phyloP scores from a whole-genome alignment of 257 asterid species.

The Solanum piurae region DNA sequence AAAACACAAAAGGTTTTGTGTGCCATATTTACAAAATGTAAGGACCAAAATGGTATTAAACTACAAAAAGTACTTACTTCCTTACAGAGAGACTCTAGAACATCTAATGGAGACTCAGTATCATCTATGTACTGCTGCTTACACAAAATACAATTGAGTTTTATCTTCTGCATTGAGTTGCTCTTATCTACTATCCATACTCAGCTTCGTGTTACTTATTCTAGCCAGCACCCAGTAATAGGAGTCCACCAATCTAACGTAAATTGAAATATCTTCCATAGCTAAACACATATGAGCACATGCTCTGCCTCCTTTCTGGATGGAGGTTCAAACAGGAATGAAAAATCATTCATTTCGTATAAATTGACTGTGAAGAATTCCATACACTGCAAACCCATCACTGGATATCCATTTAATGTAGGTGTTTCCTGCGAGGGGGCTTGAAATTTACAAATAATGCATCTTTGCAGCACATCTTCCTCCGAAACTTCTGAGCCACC shows the following conservation, averaged over 20 bases:
- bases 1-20: neutral
- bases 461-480: neutral
- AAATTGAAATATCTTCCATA: neutral
- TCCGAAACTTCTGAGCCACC: neutral
- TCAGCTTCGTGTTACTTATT: neutral
- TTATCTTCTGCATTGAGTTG: neutral
- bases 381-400: neutral
- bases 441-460: neutral
- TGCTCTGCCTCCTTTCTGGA: neutral
- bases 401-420: neutral
- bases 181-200: neutral
- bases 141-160: neutral
- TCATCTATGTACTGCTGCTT: neutral
- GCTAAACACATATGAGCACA: neutral
- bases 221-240: neutral
- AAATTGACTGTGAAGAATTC: neutral
- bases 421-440: neutral
- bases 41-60: neutral
- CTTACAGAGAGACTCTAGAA: neutral
- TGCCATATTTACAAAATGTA: neutral
- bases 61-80: neutral
- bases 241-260: neutral
- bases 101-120: neutral
- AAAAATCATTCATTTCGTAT: neutral
- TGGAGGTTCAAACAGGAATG: neutral